Percentiles rank a stretch among this genome's conserved stretches.
Evolutionary conservation across 768 basidiomycete species (phyloP).

Genomic region (Suillus placidus): DNA sequence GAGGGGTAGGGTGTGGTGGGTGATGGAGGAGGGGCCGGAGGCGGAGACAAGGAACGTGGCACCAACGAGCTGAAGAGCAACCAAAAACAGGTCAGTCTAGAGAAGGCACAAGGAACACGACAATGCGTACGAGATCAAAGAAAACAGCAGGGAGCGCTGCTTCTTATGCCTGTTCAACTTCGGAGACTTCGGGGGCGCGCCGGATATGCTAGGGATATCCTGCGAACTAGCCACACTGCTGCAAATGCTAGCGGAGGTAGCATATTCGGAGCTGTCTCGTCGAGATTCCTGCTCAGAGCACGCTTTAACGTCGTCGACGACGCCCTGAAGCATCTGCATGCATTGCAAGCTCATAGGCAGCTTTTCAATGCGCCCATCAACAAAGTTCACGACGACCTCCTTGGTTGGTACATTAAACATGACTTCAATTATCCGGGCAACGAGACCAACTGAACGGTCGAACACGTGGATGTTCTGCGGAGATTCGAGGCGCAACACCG

Average conservation of each 20-base stretch:
- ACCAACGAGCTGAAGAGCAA: constrained; percentile 28
- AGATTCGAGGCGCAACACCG: constrained; percentile 53
- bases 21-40: constrained; percentile 22
- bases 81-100: constrained; percentile 11
- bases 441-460: constrained; percentile 61
- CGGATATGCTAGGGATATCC: constrained; percentile 11
- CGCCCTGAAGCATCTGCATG: constrained; percentile 47
- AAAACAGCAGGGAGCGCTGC: constrained; percentile 70
- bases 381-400: constrained; percentile 54
- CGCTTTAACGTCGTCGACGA: constrained; percentile 55
- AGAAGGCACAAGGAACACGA: constrained; percentile 10
- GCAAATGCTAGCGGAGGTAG: constrained; percentile 24
- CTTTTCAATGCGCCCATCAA: constrained; percentile 55
- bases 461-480: constrained; percentile 57
- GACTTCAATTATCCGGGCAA: constrained; percentile 59
- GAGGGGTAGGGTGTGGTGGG: constrained; percentile 23
- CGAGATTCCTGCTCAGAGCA: constrained; percentile 41
- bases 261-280: constrained; percentile 35
- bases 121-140: constrained; percentile 58
- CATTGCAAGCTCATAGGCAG: constrained; percentile 50
- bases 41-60: constrained; percentile 35
- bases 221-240: constrained; percentile 23
- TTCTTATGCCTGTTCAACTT: constrained; percentile 61
- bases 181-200: constrained; percentile 28
- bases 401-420: constrained; percentile 55